These are phyloP conservation scores for Tillandsia leiboldiana DNA, from an alignment of 176 grass and related monocot genomes.

Conservation along the genomic window DNA sequence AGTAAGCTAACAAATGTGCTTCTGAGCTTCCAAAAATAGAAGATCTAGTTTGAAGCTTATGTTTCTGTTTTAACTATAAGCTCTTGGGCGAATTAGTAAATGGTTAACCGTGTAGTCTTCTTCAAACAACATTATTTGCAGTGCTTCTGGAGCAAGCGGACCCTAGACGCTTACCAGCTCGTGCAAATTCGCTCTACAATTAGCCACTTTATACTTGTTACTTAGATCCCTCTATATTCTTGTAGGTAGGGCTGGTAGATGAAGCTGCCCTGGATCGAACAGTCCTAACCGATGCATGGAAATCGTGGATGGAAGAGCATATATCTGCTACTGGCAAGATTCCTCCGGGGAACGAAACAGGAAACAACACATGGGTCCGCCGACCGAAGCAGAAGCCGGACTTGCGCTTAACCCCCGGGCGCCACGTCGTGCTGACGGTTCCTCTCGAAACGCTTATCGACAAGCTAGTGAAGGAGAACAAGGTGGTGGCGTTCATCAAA, in stretches of 20 bases:
- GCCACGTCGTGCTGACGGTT: constrained; percentile 70
- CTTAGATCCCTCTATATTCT: neutral
- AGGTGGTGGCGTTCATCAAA: constrained; percentile 96
- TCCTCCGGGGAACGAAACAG: constrained; percentile 71
- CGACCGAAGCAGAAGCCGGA: constrained; percentile 45
- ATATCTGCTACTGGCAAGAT: constrained; percentile 61
- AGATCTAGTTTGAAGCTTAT: no score
- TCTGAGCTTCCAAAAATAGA: no score
- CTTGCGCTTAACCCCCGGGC: constrained; percentile 65
- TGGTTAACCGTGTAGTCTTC: no score
- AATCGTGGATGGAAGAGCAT: constrained; percentile 92
- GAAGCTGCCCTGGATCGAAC: constrained; percentile 33
- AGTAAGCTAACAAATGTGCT: no score
- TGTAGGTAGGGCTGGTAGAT: constrained; percentile 53
- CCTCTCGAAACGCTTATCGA: constrained; percentile 67
- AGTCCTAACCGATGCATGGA: constrained; percentile 62
- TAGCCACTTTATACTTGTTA: no score
- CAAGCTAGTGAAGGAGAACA: constrained; percentile 76
- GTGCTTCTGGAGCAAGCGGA: no score
- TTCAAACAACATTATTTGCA: no score
- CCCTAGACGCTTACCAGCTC: no score
- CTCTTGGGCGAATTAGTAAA: no score
- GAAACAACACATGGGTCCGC: constrained; percentile 68
- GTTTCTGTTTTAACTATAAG: no score
- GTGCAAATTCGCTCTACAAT: no score